Conservation (phyloP, 192 early-diverging fungal genomes). For the Endogone sp. region DNA sequence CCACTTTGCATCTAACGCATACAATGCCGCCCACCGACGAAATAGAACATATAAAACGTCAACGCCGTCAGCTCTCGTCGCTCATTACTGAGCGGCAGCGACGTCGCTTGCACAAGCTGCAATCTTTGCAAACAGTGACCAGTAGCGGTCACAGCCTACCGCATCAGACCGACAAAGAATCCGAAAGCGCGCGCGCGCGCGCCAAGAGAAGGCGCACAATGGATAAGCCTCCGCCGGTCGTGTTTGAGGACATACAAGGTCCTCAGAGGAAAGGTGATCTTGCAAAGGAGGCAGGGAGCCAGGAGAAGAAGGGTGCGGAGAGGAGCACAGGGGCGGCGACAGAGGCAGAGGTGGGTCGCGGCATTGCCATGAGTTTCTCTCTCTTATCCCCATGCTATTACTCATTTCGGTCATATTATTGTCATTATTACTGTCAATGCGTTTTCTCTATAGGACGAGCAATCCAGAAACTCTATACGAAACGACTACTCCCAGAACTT, state of each 20-base stretch:
- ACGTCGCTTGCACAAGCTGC: background rate
- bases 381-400: too few relatives aligned
- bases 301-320: background rate
- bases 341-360: background rate
- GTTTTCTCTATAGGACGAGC: background rate
- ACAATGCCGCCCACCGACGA: background rate
- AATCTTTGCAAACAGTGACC: background rate
- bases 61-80: background rate
- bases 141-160: background rate
- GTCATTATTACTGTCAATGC: too few relatives aligned
- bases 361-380: background rate
- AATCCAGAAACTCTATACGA: background rate
- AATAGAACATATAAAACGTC: background rate
- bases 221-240: background rate
- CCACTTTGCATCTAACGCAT: too few relatives aligned
- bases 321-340: background rate
- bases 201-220: background rate
- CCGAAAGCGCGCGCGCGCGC: background rate
- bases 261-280: background rate
- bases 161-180: background rate
- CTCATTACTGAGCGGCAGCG: background rate
- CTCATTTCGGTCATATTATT: too few relatives aligned
- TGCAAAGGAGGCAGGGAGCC: background rate
- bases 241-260: background rate
- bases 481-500: constrained; percentile 61